These are phyloP conservation scores for Ceriops tagal DNA, from an alignment of 345 rosid genomes.

Conservation along the genomic window DNA sequence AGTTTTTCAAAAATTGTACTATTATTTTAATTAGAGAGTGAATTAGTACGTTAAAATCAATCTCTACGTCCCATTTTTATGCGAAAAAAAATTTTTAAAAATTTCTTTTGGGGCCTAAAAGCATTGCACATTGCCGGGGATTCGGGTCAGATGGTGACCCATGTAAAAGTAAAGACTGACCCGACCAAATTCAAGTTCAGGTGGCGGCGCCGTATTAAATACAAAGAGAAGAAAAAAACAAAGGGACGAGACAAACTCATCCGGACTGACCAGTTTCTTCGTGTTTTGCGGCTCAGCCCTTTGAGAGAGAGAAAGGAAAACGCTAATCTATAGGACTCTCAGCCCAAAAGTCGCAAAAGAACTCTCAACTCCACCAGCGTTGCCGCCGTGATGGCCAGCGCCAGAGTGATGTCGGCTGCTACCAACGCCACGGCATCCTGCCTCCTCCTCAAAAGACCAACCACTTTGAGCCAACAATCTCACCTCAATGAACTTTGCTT, in stretches of 20 bases:
- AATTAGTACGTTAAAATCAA: no score
- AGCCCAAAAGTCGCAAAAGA: no score
- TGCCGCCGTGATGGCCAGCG: constrained; percentile 45
- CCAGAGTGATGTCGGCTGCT: constrained; percentile 40
- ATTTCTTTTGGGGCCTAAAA: no score
- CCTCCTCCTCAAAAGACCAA: constrained; percentile 43
- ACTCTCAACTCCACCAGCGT: neutral
- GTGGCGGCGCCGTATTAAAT: neutral
- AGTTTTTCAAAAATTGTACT: no score
- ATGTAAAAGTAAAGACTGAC: no score
- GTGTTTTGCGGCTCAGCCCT: constrained; percentile 9
- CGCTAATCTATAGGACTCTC: neutral
- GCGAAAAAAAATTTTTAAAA: no score
- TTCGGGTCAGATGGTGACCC: no score
- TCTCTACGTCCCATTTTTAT: no score
- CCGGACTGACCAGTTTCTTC: constrained; percentile 4
- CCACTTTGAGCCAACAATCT: constrained; percentile 23
- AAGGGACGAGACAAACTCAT: neutral
- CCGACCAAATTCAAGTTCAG: no score
- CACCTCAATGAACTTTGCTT: constrained; percentile 23
- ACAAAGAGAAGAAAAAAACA: neutral
- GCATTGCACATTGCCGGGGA: no score
- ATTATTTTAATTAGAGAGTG: no score
- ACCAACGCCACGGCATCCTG: constrained; percentile 38
- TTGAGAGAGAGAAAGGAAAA: neutral